phyloP scores from a whole-genome alignment of 169 alveolate genomes.

The Haemoproteus tartakovskyi region DNA sequence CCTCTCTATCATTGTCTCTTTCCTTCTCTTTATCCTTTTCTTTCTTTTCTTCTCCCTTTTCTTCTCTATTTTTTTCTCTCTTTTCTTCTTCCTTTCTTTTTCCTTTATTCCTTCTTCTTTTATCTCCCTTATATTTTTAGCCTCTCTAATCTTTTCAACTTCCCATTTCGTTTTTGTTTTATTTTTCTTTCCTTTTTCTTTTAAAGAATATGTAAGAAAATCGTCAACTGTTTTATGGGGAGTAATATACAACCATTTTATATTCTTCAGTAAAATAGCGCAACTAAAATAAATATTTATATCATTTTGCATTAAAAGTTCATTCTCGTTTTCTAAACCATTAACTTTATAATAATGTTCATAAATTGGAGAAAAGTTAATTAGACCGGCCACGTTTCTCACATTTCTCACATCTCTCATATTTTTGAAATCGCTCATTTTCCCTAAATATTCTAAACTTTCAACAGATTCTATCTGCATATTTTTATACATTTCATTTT shows the following conservation, averaged over 20 bases:
- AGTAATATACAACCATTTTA: slow-evolving; percentile 41
- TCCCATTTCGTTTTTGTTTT: background rate
- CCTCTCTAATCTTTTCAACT: slow-evolving; percentile 3
- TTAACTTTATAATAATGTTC: slow-evolving; percentile 50
- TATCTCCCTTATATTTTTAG: background rate
- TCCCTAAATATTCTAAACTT: no score
- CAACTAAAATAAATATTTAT: slow-evolving; percentile 5
- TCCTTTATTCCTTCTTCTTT: background rate
- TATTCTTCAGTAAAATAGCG: slow-evolving; percentile 2
- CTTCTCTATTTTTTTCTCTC: background rate
- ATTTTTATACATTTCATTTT: slow-evolving; percentile 20
- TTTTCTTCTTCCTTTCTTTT: background rate
- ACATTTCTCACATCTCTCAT: no score
- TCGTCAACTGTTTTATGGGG: slow-evolving; percentile 38
- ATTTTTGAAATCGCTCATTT: no score
- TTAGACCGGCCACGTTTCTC: slow-evolving; percentile 1
- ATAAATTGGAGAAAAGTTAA: slow-evolving; percentile 40
- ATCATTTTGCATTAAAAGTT: slow-evolving; percentile 24
- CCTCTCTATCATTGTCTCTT: no score
- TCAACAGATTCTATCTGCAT: no score
- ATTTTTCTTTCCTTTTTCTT: background rate
- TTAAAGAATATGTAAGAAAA: slow-evolving; percentile 13
- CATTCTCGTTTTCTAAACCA: slow-evolving; percentile 9
- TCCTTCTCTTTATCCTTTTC: no score
- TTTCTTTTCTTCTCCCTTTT: no score